These are phyloP conservation scores for Xylaria sp. DNA, from an alignment of 2,329 filamentous ascomycete species.

Conservation along the genomic window DNA sequence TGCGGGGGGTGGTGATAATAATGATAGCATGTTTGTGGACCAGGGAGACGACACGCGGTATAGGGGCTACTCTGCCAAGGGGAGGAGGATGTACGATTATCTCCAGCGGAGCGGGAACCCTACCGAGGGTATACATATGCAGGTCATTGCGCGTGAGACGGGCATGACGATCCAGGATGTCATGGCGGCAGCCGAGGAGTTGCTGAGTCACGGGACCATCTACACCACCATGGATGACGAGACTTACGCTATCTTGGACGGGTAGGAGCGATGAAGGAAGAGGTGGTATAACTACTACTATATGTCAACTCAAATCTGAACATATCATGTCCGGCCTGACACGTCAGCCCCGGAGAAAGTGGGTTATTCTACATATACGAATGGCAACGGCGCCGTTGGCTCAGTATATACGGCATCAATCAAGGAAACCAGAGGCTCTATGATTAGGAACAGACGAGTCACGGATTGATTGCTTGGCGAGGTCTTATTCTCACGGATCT, in stretches of 20 bases:
- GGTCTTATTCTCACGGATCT: neutral
- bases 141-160: conserved; percentile 75
- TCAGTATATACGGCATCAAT: conserved; percentile 26
- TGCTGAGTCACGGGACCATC: conserved; percentile 77
- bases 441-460: conserved; percentile 5
- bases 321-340: neutral
- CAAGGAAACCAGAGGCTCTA: conserved; percentile 15
- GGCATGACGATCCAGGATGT: conserved; percentile 76
- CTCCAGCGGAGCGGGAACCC: conserved; percentile 74
- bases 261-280: conserved; percentile 32
- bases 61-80: conserved; percentile 62
- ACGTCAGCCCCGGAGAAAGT: conserved; percentile 32
- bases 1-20: conserved; percentile 48
- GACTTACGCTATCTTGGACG: conserved; percentile 88
- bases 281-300: neutral
- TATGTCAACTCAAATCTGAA: neutral
- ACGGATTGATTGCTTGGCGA: neutral
- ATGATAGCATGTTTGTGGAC: conserved; percentile 67
- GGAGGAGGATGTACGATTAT: conserved; percentile 76
- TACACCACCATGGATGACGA: conserved; percentile 93
- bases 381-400: conserved; percentile 25
- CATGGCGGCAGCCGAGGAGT: conserved; percentile 80
- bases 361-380: conserved; percentile 42
- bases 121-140: conserved; percentile 85
- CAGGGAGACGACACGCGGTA: conserved; percentile 54